Evolutionary conservation across 1,284 basidiomycete genomes (phyloP).

Genomic region (Leccinum fuscescens): DNA sequence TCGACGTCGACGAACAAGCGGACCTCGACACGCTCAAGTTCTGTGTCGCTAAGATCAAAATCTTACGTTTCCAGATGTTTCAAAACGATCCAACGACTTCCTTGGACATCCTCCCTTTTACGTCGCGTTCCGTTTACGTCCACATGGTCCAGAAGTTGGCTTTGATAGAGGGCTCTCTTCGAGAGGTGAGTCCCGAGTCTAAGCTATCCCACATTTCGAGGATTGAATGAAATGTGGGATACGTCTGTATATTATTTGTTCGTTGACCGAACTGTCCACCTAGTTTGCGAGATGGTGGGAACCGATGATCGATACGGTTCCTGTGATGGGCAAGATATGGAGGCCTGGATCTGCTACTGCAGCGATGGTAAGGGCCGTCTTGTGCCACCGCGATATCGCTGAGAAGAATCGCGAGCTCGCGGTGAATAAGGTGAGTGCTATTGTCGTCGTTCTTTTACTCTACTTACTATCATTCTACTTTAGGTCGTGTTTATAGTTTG

Average conservation of each 20-base stretch:
- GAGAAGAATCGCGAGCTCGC: not conserved
- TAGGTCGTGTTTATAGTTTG: not conserved
- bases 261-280: not conserved
- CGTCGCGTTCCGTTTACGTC: not conserved
- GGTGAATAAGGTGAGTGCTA: not conserved
- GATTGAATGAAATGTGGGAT: not conserved
- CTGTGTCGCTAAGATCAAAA: not conserved
- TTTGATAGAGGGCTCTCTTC: not conserved
- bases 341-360: not conserved
- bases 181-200: not conserved
- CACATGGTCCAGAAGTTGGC: not conserved
- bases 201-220: not conserved
- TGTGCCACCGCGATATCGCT: not conserved
- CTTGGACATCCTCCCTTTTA: not conserved
- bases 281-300: not conserved
- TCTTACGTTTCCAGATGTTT: not conserved
- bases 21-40: not conserved
- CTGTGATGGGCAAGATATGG: not conserved
- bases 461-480: too few species aligned
- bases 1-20: not conserved
- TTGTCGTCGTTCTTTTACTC: too few species aligned
- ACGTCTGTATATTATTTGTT: too few species aligned
- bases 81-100: not conserved
- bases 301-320: not conserved
- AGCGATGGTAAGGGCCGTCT: accelerated